Evolutionary conservation across 257 asterid genomes (phyloP).

Genomic region (Ehretia macrophylla): DNA sequence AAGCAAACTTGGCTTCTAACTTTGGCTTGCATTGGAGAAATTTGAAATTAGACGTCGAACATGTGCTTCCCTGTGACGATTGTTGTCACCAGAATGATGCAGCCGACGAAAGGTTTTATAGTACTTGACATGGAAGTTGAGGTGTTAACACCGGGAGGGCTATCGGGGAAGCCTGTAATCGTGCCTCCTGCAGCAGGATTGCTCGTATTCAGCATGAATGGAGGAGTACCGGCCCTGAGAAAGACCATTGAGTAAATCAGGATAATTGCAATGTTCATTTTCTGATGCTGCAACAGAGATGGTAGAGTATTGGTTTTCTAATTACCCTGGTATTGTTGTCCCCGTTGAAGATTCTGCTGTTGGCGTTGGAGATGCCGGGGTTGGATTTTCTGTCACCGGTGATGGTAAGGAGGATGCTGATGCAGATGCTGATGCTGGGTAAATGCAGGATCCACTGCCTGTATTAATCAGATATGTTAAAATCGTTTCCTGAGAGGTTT

Average conservation of each 20-base stretch:
- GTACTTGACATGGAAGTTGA: constrained; percentile 31
- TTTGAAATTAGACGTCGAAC: constrained; percentile 12
- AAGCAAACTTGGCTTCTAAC: constrained; percentile 7
- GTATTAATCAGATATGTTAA: constrained; percentile 11
- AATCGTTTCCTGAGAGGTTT: background rate
- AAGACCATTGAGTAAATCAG: constrained; percentile 6
- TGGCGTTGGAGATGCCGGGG: constrained; percentile 33
- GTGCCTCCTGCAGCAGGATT: constrained; percentile 51
- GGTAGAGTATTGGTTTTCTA: background rate
- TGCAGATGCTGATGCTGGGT: constrained; percentile 37
- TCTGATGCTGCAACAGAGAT: too few species aligned
- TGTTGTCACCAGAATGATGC: constrained; percentile 30
- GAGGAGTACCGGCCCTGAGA: constrained; percentile 52
- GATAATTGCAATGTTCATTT: background rate
- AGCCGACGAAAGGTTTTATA: constrained; percentile 40
- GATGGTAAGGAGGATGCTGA: constrained; percentile 29
- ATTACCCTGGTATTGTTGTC: constrained; percentile 44
- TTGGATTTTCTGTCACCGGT: constrained; percentile 24
- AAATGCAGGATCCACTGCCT: constrained; percentile 85
- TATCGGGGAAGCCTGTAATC: constrained; percentile 42
- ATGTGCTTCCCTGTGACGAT: constrained; percentile 30
- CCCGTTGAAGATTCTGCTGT: constrained; percentile 49
- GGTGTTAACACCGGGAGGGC: constrained; percentile 29
- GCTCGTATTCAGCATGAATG: constrained; percentile 33
- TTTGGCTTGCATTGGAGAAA: background rate